Evolutionary conservation across 768 basidiomycete genomes (phyloP).

Genomic region (Symmetrospora coprosmae): DNA sequence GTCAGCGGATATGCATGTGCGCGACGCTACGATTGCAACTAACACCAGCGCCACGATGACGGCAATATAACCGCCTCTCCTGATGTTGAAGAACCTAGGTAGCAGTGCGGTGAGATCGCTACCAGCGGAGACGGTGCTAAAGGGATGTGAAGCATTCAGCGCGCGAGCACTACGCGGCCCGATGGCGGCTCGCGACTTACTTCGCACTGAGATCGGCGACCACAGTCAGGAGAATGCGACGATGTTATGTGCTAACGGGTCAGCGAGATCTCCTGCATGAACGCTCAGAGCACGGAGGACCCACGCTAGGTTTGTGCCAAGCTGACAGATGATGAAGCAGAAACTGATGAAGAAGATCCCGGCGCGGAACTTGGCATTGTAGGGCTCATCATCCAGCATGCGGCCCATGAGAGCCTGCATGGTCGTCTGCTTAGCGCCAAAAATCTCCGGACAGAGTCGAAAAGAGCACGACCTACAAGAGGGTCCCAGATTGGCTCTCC

Average conservation of each 20-base stretch:
- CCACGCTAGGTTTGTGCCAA: conserved; percentile 55
- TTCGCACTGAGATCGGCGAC: too few species aligned
- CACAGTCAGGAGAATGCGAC: too few species aligned
- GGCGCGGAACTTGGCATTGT: conserved; percentile 17
- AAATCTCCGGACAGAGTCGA: neutral
- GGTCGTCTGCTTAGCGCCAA: too few species aligned
- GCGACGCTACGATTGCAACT: neutral
- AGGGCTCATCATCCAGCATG: conserved; percentile 16
- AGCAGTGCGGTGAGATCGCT: conserved; percentile 66
- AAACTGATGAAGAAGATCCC: conserved; percentile 62
- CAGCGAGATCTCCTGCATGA: neutral
- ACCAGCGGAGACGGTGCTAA: conserved; percentile 64
- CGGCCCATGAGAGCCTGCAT: conserved; percentile 22
- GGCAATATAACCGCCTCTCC: conserved; percentile 69
- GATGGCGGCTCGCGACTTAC: too few species aligned
- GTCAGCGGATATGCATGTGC: neutral
- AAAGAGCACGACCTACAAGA: conserved; percentile 42
- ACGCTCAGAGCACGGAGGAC: neutral
- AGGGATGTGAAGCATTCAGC: too few species aligned
- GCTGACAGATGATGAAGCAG: conserved; percentile 64
- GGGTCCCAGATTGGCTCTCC: conserved; percentile 67
- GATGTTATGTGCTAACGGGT: too few species aligned
- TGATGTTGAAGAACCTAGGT: conserved; percentile 69
- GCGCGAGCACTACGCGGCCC: too few species aligned
- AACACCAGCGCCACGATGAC: conserved; percentile 60